A percentile compares a stretch with the other conserved stretches of the same genome.
These are phyloP conservation scores for Podaxis mareebaensis DNA, from an alignment of 768 basidiomycete species.

Conservation along the genomic window DNA sequence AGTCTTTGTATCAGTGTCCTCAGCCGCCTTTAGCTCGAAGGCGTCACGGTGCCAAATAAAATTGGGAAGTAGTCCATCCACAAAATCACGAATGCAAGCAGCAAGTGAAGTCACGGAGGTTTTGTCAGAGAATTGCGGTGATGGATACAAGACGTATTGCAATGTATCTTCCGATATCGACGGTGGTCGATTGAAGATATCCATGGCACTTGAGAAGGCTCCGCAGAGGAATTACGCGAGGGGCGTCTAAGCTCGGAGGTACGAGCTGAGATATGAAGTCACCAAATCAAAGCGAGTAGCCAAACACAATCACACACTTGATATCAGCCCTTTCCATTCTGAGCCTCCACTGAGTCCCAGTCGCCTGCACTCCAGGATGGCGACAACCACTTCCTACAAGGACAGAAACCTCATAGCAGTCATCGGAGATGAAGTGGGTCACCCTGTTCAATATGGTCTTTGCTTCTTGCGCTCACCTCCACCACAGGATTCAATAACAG, in stretches of 20 bases:
- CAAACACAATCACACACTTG: constrained; percentile 14
- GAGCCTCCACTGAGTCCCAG: neutral
- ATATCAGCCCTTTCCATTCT: constrained; percentile 9
- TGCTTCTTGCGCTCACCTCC: constrained; percentile 16
- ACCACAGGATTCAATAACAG: constrained; percentile 91
- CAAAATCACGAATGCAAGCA: constrained; percentile 60
- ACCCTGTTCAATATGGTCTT: neutral
- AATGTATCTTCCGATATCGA: constrained; percentile 86
- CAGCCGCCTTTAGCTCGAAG: constrained; percentile 73
- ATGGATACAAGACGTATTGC: constrained; percentile 72
- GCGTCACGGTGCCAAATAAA: constrained; percentile 86
- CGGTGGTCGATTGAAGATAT: constrained; percentile 75
- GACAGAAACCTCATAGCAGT: constrained; percentile 90
- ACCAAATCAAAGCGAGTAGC: constrained; percentile 1
- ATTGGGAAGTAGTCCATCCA: constrained; percentile 52
- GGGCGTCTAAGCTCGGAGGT: neutral
- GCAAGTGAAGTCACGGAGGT: constrained; percentile 65
- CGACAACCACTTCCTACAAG: constrained; percentile 59
- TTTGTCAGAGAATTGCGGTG: constrained; percentile 52
- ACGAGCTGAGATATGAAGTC: constrained; percentile 8
- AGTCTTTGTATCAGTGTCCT: constrained; percentile 37
- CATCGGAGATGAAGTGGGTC: constrained; percentile 93
- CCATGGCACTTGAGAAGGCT: constrained; percentile 36
- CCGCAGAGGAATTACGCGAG: neutral
- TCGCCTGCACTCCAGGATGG: constrained; percentile 36